Base-by-base conservation (phyloP, 345 rosid genomes). In the Euclidium syriacum region DNA sequence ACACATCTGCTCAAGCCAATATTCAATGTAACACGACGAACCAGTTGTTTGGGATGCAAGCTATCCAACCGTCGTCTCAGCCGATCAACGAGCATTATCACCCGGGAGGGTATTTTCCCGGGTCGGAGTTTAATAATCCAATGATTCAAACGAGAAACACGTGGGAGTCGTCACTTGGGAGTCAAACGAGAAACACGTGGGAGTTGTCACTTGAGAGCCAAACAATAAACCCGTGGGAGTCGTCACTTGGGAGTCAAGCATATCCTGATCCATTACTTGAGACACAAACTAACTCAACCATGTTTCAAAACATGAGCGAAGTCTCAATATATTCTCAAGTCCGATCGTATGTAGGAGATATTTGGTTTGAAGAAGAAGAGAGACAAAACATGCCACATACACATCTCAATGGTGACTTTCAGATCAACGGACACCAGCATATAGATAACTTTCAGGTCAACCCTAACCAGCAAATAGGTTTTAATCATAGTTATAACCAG, bases 1-100 rank as follows among this genome's bases (percentile, higher is more conserved):
- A 50, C 40, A 19, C 60, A 22, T 64, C 20, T 22, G 40, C 18
- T 64, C 59, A 64, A 22, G 34, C 19, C 43, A 42, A 43, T 34
- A 5, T 2, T 41, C 5, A 11, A 17, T 11, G 7, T 1, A 12
- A 7, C 39, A 18, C 19, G 7, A 11, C 11, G 6, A 47, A 34
- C 47, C 35, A 16, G 46, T 64, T 23, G 7, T 25, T 1, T 52
- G 25, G 2, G 35, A 32, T 33, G 26, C 69, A 52, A 51, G 68
- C 30, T 39, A 27, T 20, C 29, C 22, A 17, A 18, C 30, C 40
- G 0, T 14, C 50, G n/a, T 30, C 9, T 20, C 64, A 29, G 4
- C 19, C 29, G n/a, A 5, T n/a, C 19, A 8, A n/a, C 19, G 40
- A 1, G 30, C n/a, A 30, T 15, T 24, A 38, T 54, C 35, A 38